A percentile compares a stretch with the other conserved stretches of the same genome.
phyloP scores from a whole-genome alignment of 768 basidiomycete genomes.

The Tremella yokohamensis region DNA sequence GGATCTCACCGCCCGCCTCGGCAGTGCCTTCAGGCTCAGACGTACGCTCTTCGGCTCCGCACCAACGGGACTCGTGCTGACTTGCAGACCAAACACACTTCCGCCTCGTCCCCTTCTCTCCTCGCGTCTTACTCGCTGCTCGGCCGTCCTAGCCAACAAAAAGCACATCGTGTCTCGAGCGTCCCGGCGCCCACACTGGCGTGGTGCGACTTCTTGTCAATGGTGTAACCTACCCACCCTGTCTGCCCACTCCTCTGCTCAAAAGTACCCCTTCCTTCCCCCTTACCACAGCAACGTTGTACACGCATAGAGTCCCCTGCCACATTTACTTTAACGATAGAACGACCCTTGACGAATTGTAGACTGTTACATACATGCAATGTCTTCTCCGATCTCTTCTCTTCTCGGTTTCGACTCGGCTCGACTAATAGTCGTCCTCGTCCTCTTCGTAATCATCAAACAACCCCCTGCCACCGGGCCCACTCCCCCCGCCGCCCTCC shows the following conservation, averaged over 20 bases:
- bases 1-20: no score
- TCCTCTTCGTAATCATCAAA: constrained; percentile 50
- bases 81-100: background rate
- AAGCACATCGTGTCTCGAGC: background rate
- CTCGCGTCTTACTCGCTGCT: background rate
- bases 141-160: background rate
- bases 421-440: constrained; percentile 49
- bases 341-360: no score
- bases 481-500: constrained; percentile 49
- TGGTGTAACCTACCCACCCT: constrained; percentile 9
- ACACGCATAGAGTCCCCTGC: background rate
- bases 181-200: constrained; percentile 19
- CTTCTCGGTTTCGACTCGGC: background rate
- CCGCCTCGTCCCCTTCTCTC: background rate
- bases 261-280: no score
- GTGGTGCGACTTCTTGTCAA: constrained; percentile 25
- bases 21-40: background rate
- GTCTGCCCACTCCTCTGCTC: no score
- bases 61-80: background rate
- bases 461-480: constrained; percentile 50
- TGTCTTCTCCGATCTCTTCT: background rate
- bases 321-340: no score
- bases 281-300: background rate
- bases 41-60: background rate
- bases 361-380: background rate